phyloP scores from a whole-genome alignment of 345 rosid species.

The Hibiscus syriacus region DNA sequence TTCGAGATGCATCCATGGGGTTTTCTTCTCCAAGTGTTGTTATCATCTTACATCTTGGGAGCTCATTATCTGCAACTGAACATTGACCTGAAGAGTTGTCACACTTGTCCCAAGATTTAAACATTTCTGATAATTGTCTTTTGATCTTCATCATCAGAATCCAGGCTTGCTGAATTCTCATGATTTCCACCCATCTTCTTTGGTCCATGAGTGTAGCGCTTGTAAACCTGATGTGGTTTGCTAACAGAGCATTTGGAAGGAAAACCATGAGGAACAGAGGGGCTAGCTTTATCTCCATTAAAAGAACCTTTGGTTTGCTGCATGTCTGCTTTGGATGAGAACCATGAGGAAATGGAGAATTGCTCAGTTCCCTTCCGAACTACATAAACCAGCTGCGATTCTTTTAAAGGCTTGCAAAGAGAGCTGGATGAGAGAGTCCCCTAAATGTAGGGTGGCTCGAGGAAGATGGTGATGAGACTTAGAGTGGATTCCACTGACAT shows the following conservation, averaged over 20 bases:
- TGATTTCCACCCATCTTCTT: background rate
- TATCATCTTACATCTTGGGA: background rate
- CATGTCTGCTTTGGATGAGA: conserved; percentile 8
- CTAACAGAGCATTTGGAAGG: conserved; percentile 10
- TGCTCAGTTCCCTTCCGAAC: conserved; percentile 1
- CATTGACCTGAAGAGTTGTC: background rate
- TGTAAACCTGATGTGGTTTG: no score
- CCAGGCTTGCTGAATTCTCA: background rate
- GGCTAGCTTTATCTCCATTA: background rate
- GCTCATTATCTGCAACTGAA: background rate
- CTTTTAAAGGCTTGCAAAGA: background rate
- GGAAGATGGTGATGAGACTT: no score
- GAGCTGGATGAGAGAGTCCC: no score
- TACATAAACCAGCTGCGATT: background rate
- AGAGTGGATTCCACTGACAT: no score
- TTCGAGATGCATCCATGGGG: background rate
- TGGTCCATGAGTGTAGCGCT: background rate
- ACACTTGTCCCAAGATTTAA: background rate
- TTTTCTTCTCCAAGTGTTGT: background rate
- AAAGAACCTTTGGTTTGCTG: conserved; percentile 8
- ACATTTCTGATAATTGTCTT: background rate
- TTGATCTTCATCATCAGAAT: background rate
- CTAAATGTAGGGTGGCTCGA: no score
- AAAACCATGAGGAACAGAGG: background rate
- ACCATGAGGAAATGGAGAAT: conserved; percentile 20